phyloP scores from a whole-genome alignment of 2,329 filamentous ascomycete species.

The Apiospora arundinis region DNA sequence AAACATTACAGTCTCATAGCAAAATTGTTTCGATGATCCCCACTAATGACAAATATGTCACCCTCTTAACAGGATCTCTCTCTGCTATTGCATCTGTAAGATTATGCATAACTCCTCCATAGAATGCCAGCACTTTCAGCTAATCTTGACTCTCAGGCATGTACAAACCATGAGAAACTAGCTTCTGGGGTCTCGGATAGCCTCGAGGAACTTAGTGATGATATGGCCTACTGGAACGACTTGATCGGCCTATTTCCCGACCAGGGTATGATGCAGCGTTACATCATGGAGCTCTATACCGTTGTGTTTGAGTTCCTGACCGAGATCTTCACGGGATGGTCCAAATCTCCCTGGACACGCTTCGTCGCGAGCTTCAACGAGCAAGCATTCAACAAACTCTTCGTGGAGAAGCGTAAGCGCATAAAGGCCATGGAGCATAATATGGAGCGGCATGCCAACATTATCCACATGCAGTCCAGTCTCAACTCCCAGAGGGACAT shows the following conservation, averaged over 20 bases:
- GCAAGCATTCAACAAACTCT: not conserved
- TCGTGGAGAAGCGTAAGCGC: not conserved
- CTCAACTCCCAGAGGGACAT: not conserved
- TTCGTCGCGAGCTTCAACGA: not conserved
- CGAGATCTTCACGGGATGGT: constrained; percentile 25
- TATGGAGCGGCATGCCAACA: not conserved
- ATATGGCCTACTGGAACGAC: constrained; percentile 23
- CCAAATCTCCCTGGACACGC: constrained; percentile 22
- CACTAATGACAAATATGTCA: constrained; percentile 23
- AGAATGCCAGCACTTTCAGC: not conserved
- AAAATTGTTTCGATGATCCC: constrained; percentile 23
- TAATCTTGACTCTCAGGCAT: not conserved
- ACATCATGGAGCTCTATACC: constrained; percentile 23
- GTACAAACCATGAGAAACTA: not conserved
- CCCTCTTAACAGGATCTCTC: constrained; percentile 22
- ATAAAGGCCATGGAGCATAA: not conserved
- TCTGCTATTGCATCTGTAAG: constrained; percentile 22
- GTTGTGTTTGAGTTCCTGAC: constrained; percentile 26
- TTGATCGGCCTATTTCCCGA: constrained; percentile 3
- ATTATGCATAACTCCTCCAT: not conserved
- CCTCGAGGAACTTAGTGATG: not conserved
- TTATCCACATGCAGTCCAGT: not conserved
- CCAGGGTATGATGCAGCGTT: constrained; percentile 9
- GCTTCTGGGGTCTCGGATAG: not conserved
- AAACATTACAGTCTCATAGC: constrained; percentile 20